Evolutionary conservation across 140 eudicot genomes (phyloP), one percentile per base, ranked within the genome.

Genomic region (Erigeron philadelphicus): DNA sequence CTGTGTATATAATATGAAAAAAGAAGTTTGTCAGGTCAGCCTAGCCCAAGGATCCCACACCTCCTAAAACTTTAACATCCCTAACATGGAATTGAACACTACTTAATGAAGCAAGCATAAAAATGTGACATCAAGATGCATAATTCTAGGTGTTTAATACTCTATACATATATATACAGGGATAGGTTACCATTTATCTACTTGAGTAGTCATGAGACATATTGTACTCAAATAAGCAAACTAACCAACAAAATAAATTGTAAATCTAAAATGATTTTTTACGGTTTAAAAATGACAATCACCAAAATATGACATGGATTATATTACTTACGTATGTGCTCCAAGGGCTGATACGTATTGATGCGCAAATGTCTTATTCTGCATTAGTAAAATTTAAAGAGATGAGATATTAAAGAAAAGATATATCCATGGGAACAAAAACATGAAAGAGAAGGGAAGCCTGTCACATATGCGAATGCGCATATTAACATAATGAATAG

Each of bases 321-420:
- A 23, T 52, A 59, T 55, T 31, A 76, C 98, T 84, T 81, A 92
- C 98, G 98, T 92, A 58, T 92, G 98, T 23, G 98, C 82, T 61
- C 95, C 90, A 52, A 92, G 49, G 7, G 88, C 96, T 65, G 92
- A 86, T 82, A 92, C 61, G 68, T 92, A 92, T 71, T 84, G 85
- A 86, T 92, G 96, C 79, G 88, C 93, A 68, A 92, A 92, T 13
- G 98, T 92, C 79, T 92, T 89, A 79, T 92, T 88, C 98, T 92
- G 94, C 87, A 91, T 47, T 8, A 66, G 1, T 58, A 78, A 53
- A 76, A 61, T 31, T 61, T 40, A 19, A 17, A 64, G 19, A 70
- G 38, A 56, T 67, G 18, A 66, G 77, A 21, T 53, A 42, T 44
- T 21, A 44, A 31, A 58, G 35, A 43, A 18, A 3, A 55, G 18